Percentiles rank a stretch among this genome's conserved stretches.
These are phyloP conservation scores for Alliaria petiolata DNA, from an alignment of 345 rosid species.

Conservation along the genomic window DNA sequence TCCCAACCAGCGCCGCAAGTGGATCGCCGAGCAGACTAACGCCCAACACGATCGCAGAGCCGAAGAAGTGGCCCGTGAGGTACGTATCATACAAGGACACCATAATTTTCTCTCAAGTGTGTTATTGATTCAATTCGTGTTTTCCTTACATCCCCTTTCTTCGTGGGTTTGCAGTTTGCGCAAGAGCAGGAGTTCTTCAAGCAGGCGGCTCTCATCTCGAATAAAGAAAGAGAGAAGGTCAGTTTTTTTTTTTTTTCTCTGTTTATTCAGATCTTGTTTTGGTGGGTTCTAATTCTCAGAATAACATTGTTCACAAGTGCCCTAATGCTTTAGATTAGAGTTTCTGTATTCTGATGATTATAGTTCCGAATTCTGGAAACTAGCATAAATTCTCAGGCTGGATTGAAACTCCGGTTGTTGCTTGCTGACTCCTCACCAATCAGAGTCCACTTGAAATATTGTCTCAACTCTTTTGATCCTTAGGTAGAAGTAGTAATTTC, in stretches of 20 bases:
- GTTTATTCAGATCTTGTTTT: slow-evolving; percentile 9
- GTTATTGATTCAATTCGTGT: not conserved
- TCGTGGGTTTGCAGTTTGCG: slow-evolving; percentile 53
- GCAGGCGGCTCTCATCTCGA: slow-evolving; percentile 82
- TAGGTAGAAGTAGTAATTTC: not conserved
- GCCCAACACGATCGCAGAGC: slow-evolving; percentile 66
- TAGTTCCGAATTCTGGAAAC: too few species aligned
- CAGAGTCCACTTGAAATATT: not conserved
- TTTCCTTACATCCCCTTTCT: not conserved
- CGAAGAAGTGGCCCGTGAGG: slow-evolving; percentile 93
- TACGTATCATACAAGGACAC: not conserved
- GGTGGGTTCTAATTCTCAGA: not conserved
- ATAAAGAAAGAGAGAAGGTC: slow-evolving; percentile 97
- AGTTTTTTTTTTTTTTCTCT: not conserved
- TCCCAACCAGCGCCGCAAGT: slow-evolving; percentile 97
- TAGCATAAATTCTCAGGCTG: not conserved
- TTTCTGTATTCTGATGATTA: not conserved
- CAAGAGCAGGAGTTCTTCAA: slow-evolving; percentile 98
- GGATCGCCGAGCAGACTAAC: slow-evolving; percentile 96
- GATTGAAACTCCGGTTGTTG: not conserved
- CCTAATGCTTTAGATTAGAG: slow-evolving; percentile 4
- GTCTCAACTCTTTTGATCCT: not conserved
- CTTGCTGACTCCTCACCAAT: too few species aligned
- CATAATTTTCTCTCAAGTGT: not conserved
- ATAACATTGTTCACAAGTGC: not conserved